These are phyloP conservation scores for Edaphochlamys debaryana DNA, from an alignment of 139 green algal genomes.

Conservation along the genomic window DNA sequence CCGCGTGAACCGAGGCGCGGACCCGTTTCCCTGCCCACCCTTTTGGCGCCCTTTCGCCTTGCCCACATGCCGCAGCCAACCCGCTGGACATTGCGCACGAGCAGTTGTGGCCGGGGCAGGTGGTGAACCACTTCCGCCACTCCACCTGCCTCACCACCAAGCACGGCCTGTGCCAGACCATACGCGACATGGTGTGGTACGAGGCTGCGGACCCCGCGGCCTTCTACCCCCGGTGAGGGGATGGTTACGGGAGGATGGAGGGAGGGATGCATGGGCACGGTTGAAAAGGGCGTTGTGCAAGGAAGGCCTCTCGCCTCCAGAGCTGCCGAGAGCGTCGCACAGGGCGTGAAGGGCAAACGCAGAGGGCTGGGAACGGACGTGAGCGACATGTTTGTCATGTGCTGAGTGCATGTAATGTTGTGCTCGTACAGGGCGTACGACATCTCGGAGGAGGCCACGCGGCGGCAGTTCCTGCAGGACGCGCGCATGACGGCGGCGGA, in stretches of 20 bases:
- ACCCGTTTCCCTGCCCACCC: no score
- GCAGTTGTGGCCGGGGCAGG: conserved; percentile 38
- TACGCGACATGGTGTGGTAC: conserved; percentile 52
- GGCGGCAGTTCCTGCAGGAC: conserved; percentile 50
- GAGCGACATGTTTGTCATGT: no score
- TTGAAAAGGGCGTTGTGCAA: no score
- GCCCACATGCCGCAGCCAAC: conserved; percentile 41
- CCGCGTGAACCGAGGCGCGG: no score
- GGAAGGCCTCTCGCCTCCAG: no score
- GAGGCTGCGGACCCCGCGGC: conserved; percentile 45
- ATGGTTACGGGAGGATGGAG: not conserved
- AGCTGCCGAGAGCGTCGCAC: no score
- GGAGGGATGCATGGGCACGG: no score
- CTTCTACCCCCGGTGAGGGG: conserved; percentile 53
- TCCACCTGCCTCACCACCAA: conserved; percentile 61
- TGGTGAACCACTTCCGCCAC: conserved; percentile 62
- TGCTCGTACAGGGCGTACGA: conserved; percentile 55
- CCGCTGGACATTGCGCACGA: conserved; percentile 53
- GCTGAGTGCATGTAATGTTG: no score
- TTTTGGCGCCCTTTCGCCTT: no score
- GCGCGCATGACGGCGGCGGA: conserved; percentile 52
- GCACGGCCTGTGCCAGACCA: conserved; percentile 54
- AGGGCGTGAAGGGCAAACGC: no score
- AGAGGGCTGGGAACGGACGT: no score
- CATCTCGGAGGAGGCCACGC: conserved; percentile 41